Conservation (phyloP, 1,284 basidiomycete species). For the Malassezia sympodialis region DNA sequence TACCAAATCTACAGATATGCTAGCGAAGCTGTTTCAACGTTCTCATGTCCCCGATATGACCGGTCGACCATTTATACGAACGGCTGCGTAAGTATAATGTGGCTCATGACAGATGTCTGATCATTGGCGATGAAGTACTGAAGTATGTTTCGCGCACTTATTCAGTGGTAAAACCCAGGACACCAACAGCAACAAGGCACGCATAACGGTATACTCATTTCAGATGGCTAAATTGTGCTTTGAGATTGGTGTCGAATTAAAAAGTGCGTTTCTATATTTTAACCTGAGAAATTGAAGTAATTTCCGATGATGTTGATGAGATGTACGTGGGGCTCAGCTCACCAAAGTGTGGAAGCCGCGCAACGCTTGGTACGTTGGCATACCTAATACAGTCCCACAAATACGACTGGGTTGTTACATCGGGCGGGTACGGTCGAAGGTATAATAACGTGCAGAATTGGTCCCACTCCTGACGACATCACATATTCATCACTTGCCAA, state of each 20-base stretch:
- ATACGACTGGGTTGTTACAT: slow-evolving; percentile 12
- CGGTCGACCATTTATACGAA: slow-evolving; percentile 5
- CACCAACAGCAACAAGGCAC: slow-evolving; percentile 55
- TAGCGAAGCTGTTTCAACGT: slow-evolving; percentile 4
- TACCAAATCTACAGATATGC: not conserved
- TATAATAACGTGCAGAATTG: slow-evolving; percentile 33
- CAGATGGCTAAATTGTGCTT: slow-evolving; percentile 51
- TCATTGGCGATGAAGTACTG: slow-evolving; percentile 59
- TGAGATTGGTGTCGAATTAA: slow-evolving; percentile 41
- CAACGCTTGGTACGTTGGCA: not conserved
- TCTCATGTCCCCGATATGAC: not conserved
- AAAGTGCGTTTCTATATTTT: slow-evolving; percentile 20
- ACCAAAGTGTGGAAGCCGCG: not conserved
- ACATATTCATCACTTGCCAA: slow-evolving; percentile 77
- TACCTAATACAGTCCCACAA: not conserved
- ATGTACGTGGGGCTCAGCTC: slow-evolving; percentile 46
- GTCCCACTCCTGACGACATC: slow-evolving; percentile 53
- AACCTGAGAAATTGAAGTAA: slow-evolving; percentile 62
- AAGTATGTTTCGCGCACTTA: slow-evolving; percentile 55
- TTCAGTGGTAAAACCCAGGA: slow-evolving; percentile 49
- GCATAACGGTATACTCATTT: not conserved
- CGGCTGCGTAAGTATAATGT: slow-evolving; percentile 14
- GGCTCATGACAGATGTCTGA: slow-evolving; percentile 21
- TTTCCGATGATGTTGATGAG: slow-evolving; percentile 83
- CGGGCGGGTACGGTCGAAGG: not conserved